Base-by-base conservation (phyloP, 371 early-diverging fungal genomes). In the Actinomortierella ambigua region DNA sequence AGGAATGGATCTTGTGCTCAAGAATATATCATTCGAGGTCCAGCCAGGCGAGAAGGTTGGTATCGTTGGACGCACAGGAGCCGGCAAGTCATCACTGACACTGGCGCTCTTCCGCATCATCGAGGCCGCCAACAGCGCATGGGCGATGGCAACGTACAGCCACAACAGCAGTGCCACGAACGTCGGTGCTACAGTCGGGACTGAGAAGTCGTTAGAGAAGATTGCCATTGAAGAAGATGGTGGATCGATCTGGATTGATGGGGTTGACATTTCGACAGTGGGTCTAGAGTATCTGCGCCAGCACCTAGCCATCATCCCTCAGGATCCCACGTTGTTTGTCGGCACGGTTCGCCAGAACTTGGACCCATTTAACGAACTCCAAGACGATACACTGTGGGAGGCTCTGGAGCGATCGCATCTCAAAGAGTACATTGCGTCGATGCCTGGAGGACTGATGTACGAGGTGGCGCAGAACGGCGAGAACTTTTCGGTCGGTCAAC, bases 281-380 rank as follows among this genome's bases (percentile, higher is more conserved):
- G 91, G 92, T 6, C 70, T 97, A n/a, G 79, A 84, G 60, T 90
- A 93, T 65, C 81, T 97, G 46, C 81, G 93, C 29, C 88, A 86
- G 29, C 86, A 85, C 17, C 76, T 91, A 28, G 84, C 95, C 0
- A 95, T 98, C 60, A 95, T 98, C 68, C 97, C 98, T 24, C 98
- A 98, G 79, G 97, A 97, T 60, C 94, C 96, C 2, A 90, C 93
- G 18, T 76, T 97, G 22, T 98, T 95, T 81, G 85, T 86, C 14
- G 95, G 88, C n/a, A 81, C 83, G 0, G 59, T 86, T 28, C 75
- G 86, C 24, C 70, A 69, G 42, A 86, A 86, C 69, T 65, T 92
- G 39, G 89, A 91, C 64, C 88, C 89, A 4, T 84, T 89, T 26
- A 63, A 52, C 43, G 81, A 87, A 61, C 75, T 70, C 51, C 49